phyloP scores from a whole-genome alignment of 805 yeast genomes.

The Cyberlindnera bimundalis region DNA sequence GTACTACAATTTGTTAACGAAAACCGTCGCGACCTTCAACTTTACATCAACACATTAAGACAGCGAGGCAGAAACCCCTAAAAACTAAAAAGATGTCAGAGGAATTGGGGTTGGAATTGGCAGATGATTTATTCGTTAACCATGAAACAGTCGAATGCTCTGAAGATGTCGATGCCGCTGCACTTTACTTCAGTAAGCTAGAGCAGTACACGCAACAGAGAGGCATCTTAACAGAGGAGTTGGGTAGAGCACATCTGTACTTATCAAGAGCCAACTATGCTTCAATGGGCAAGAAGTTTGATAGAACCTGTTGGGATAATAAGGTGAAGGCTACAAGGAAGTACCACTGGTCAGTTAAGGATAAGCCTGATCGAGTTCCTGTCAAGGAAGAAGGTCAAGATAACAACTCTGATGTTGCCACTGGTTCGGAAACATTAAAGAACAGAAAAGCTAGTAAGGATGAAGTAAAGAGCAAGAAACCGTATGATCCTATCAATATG shows the following conservation, averaged over 20 bases:
- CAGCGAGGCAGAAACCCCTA: background rate
- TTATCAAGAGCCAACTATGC: constrained; percentile 45
- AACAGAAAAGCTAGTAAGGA: constrained; percentile 2
- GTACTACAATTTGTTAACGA: too few relatives aligned
- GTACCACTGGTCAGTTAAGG: constrained; percentile 5
- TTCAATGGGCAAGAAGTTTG: constrained; percentile 30
- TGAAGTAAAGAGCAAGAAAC: constrained; percentile 1
- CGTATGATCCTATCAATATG: constrained; percentile 39
- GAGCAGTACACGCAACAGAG: constrained; percentile 15
- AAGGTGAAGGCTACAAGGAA: constrained; percentile 27
- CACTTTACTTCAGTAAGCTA: constrained; percentile 9
- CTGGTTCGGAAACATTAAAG: too few relatives aligned
- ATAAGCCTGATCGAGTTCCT: background rate
- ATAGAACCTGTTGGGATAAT: constrained; percentile 40
- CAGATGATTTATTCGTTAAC: constrained; percentile 18
- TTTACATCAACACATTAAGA: background rate
- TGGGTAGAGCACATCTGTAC: constrained; percentile 35
- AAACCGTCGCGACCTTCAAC: background rate
- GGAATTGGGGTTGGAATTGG: constrained; percentile 2
- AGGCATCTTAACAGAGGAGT: constrained; percentile 2
- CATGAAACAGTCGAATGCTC: background rate
- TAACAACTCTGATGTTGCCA: background rate
- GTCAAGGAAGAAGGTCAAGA: background rate
- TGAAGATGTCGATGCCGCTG: background rate
- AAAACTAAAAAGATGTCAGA: background rate